These are phyloP conservation scores for Suhomyces bokatorum DNA, from an alignment of 1,139 yeast genomes.

Conservation along the genomic window DNA sequence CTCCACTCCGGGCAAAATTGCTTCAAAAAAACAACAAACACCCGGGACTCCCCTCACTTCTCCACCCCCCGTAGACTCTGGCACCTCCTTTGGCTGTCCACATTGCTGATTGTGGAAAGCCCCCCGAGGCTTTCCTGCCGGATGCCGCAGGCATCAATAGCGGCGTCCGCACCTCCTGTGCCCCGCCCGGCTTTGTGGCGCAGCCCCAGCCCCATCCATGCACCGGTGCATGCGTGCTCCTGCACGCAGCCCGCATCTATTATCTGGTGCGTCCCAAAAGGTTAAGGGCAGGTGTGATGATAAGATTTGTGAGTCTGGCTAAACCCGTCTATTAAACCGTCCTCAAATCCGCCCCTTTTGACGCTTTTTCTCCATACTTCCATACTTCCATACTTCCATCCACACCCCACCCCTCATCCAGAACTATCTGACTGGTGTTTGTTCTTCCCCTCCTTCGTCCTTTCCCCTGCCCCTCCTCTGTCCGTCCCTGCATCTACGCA, in stretches of 20 bases:
- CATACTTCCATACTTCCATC: neutral
- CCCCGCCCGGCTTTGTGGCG: neutral
- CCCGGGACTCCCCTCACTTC: too few relatives aligned
- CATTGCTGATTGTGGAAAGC: too few relatives aligned
- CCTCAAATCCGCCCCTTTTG: too few relatives aligned
- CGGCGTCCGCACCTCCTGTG: neutral
- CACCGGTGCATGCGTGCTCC: neutral
- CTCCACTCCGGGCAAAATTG: too few relatives aligned
- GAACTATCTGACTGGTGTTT: too few relatives aligned
- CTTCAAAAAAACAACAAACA: too few relatives aligned
- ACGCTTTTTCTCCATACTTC: too few relatives aligned
- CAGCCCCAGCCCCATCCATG: neutral
- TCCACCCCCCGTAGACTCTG: too few relatives aligned
- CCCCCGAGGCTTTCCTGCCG: neutral
- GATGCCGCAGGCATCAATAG: neutral
- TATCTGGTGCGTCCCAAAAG: constrained; percentile 1
- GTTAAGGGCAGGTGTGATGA: constrained; percentile 10
- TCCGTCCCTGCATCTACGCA: neutral
- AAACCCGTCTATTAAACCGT: neutral
- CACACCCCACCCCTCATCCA: neutral
- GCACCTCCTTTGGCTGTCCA: too few relatives aligned
- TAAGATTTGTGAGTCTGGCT: neutral
- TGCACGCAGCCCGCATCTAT: neutral
- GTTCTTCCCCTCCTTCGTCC: neutral
- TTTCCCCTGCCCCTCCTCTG: neutral